These are phyloP conservation scores for Penicillium corylophilum DNA, from an alignment of 2,329 filamentous ascomycete species.

Conservation along the genomic window DNA sequence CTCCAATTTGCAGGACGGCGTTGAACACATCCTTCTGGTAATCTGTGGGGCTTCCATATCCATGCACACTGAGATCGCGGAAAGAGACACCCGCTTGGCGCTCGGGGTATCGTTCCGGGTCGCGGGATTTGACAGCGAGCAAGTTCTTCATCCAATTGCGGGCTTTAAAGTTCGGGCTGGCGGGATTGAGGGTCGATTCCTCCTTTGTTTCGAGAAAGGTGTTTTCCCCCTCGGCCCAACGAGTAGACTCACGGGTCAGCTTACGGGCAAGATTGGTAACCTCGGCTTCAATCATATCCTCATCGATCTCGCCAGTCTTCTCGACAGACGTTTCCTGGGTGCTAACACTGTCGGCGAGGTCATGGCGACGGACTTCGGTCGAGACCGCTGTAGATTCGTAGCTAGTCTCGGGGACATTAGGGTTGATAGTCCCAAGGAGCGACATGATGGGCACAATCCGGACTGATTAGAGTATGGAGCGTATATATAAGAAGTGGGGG, in stretches of 20 bases:
- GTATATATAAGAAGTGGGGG: neutral
- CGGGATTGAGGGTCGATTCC: slow-evolving; percentile 46
- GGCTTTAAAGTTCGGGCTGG: slow-evolving; percentile 45
- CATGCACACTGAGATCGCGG: slow-evolving; percentile 66
- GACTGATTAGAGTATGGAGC: neutral
- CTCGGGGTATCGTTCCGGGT: slow-evolving; percentile 52
- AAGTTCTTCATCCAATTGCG: slow-evolving; percentile 50
- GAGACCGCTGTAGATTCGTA: slow-evolving; percentile 7
- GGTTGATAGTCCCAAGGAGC: slow-evolving; percentile 35
- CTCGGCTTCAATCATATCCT: slow-evolving; percentile 28
- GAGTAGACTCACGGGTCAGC: slow-evolving; percentile 38
- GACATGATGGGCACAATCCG: slow-evolving; percentile 28
- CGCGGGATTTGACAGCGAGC: slow-evolving; percentile 47
- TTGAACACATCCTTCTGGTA: slow-evolving; percentile 57
- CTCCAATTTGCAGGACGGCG: slow-evolving; percentile 35
- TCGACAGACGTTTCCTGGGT: slow-evolving; percentile 31
- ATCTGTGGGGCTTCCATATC: slow-evolving; percentile 66
- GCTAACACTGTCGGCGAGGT: slow-evolving; percentile 25
- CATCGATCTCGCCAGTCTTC: slow-evolving; percentile 21
- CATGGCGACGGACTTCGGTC: slow-evolving; percentile 19
- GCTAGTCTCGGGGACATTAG: slow-evolving; percentile 24
- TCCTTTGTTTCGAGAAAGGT: slow-evolving; percentile 35
- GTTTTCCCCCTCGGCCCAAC: slow-evolving; percentile 31
- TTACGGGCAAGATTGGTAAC: slow-evolving; percentile 36
- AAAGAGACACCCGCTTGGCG: slow-evolving; percentile 65